A percentile compares a stretch with the other conserved stretches of the same genome.
phyloP scores from a whole-genome alignment of 2,329 filamentous ascomycete species.

The Neofusicoccum kwambonambiense region DNA sequence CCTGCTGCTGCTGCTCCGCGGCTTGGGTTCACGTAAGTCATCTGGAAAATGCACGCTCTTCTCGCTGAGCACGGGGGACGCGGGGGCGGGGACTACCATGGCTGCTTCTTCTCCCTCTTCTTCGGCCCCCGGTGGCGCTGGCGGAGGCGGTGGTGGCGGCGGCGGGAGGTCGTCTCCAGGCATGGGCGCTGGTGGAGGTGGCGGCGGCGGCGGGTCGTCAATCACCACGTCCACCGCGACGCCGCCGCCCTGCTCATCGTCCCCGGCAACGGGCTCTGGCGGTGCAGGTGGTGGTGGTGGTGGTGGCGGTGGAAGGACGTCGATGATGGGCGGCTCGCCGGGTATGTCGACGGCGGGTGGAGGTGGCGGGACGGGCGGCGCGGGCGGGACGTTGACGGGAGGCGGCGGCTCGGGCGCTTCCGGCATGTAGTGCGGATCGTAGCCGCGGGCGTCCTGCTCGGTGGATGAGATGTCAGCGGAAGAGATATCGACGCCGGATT shows the following conservation, averaged over 20 bases:
- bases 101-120: neutral
- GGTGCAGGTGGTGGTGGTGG: neutral
- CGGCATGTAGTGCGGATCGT: neutral
- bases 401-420: neutral
- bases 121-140: neutral
- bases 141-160: neutral
- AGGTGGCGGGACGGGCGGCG: neutral
- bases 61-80: constrained; percentile 9
- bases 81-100: neutral
- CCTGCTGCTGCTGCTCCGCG: too few species aligned
- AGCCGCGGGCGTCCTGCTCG: neutral
- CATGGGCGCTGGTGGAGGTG: neutral
- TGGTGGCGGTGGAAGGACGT: neutral
- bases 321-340: neutral
- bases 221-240: neutral
- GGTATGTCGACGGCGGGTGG: neutral
- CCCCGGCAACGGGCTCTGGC: neutral
- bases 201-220: neutral
- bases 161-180: neutral
- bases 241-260: neutral
- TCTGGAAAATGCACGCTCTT: constrained; percentile 19
- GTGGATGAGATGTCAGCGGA: neutral
- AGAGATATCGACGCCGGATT: neutral
- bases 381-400: neutral
- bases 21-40: constrained; percentile 10